phyloP scores from a whole-genome alignment of 2,329 filamentous ascomycete species.

The Aureobasidium sp. region DNA sequence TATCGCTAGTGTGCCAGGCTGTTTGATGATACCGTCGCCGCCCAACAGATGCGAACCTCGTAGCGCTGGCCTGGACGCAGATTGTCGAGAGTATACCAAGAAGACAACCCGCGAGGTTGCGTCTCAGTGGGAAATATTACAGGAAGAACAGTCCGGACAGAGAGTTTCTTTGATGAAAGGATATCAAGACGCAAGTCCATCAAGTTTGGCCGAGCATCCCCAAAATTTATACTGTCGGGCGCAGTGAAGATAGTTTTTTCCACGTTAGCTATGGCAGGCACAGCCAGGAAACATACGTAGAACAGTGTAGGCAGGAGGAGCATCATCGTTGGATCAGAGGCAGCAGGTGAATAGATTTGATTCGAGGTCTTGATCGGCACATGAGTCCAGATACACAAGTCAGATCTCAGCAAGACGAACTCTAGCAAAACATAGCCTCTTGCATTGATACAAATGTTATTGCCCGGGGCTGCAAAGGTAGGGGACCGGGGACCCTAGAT shows the following conservation, averaged over 20 bases:
- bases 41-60: constrained; percentile 89
- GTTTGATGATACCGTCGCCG: constrained; percentile 66
- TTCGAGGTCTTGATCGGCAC: neutral
- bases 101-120: constrained; percentile 49
- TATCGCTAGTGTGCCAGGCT: neutral
- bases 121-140: constrained; percentile 56
- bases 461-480: neutral
- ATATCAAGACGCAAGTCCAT: constrained; percentile 53
- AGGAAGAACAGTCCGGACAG: constrained; percentile 55
- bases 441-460: neutral
- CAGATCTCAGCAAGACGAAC: neutral
- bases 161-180: constrained; percentile 50
- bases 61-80: constrained; percentile 68
- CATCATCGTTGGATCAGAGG: neutral
- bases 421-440: neutral
- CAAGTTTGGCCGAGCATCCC: constrained; percentile 47
- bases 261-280: constrained; percentile 56
- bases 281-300: neutral
- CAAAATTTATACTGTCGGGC: constrained; percentile 50
- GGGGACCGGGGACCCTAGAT: neutral
- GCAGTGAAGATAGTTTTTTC: constrained; percentile 87
- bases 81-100: constrained; percentile 70
- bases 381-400: neutral
- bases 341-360: neutral
- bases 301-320: constrained; percentile 5